Evolutionary conservation across 1,139 yeast genomes (phyloP).

Genomic region (Pichia sp.): DNA sequence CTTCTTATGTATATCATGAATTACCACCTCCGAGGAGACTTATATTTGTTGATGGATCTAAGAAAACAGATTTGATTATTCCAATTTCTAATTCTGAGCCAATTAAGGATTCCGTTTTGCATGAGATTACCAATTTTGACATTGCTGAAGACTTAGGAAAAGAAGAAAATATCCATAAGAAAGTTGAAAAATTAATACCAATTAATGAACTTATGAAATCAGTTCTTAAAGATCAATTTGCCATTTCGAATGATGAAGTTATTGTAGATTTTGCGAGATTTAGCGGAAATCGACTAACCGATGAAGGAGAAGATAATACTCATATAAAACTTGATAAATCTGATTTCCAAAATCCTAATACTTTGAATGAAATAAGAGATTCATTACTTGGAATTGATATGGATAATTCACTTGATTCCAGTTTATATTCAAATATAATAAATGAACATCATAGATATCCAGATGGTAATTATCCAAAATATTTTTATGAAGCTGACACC

Average conservation of each 20-base stretch:
- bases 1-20: conserved; percentile 21
- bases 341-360: conserved; percentile 3
- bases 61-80: conserved; percentile 6
- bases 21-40: conserved; percentile 23
- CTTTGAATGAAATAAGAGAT: conserved; percentile 2
- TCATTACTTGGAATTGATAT: conserved; percentile 23
- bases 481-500: conserved; percentile 33
- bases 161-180: too few relatives aligned
- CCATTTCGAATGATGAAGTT: too few relatives aligned
- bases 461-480: conserved; percentile 20
- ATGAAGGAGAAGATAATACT: background rate
- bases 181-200: background rate
- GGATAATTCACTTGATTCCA: conserved; percentile 15
- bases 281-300: background rate
- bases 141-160: background rate
- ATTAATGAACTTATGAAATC: conserved; percentile 1
- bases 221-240: conserved; percentile 1
- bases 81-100: conserved; percentile 4
- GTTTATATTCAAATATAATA: conserved; percentile 13
- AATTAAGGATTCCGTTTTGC: background rate
- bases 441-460: conserved; percentile 1
- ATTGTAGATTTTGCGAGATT: conserved; percentile 8
- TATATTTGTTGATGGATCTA: conserved; percentile 17
- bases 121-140: background rate
- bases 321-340: conserved; percentile 29